Percentiles rank a stretch among this genome's conserved stretches.
These are phyloP conservation scores for Petrea volubilis DNA, from an alignment of 257 asterid genomes.

Conservation along the genomic window DNA sequence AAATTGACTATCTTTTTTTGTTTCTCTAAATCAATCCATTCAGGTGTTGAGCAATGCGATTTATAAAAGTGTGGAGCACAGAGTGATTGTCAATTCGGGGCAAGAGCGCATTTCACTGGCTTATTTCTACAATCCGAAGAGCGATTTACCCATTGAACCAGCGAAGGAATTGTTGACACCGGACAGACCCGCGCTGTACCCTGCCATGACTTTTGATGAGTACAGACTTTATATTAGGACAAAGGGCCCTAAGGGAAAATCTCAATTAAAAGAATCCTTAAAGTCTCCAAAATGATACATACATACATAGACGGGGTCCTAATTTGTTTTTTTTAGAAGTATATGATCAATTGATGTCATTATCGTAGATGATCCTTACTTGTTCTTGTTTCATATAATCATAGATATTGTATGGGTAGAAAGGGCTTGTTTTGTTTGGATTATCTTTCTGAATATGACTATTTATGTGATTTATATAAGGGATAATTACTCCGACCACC, in stretches of 20 bases:
- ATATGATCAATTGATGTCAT: not conserved
- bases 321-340: not conserved
- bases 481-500: no score
- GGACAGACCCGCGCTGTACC: conserved; percentile 36
- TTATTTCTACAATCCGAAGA: conserved; percentile 49
- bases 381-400: no score
- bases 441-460: no score
- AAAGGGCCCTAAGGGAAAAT: conserved; percentile 55
- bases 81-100: conserved; percentile 48
- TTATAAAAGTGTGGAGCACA: conserved; percentile 57
- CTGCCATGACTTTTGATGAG: conserved; percentile 52
- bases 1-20: not conserved
- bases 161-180: conserved; percentile 38
- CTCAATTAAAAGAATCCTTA: conserved; percentile 41
- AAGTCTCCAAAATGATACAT: not conserved
- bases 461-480: no score
- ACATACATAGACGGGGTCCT: not conserved
- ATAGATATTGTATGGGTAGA: not conserved
- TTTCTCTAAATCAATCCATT: not conserved
- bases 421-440: not conserved
- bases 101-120: conserved; percentile 54
- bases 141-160: conserved; percentile 49
- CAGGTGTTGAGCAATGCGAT: conserved; percentile 51
- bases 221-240: conserved; percentile 52
- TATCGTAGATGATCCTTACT: no score